Base-by-base conservation (phyloP, 2,329 filamentous ascomycete species). In the Exophiala aquamarina region DNA sequence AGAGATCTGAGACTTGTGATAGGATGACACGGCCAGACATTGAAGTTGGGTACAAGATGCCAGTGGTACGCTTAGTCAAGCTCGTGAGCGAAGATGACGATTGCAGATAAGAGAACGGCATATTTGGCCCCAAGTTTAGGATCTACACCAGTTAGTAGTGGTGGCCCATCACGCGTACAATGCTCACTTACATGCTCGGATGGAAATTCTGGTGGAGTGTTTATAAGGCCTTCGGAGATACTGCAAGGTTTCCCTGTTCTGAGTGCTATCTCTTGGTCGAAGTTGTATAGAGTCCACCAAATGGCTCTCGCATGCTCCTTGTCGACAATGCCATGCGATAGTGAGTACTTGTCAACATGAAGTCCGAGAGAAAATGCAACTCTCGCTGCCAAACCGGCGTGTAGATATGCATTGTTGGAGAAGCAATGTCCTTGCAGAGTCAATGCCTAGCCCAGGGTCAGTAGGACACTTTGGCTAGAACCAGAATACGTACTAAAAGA, bases 281-380 rank as follows among this genome's bases (percentile, higher is more conserved):
- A 67, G 15, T 65, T 66, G 49, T 67, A 68, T 36, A 67, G 66
- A 7, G 65, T 67, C 66, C 66, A 68, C 65, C 65, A 68, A 18
- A 68, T 64, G 14, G 65, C 56, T 21, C 67, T 59, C 2, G 65
- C 63, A 28, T 68, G 66, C 44, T 68, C 63, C 19, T 62, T 61
- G 9, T 75, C 75, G 1, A 63, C 65, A 19, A 39, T 10, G 17
- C 36, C 36, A 39, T 39, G 36, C 4, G 36, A 18, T 4, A 39
- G 19, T 6, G 36, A 39, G 17, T 39, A 39, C 17, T 39, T 39
- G 36, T 39, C 36, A 8, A 39, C 19, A 39, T 39, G 36, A 18
- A 39, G 19, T 6, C 36, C 36, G 9, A 39, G 36, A 39, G 36
- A 39, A 15, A 18, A 20, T 7, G 36, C 36, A 9, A 39, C 19